Percentiles rank a stretch among this genome's conserved stretches.
Conservation (phyloP, 495 filamentous ascomycete species). For the Podospora pseudocomata region DNA sequence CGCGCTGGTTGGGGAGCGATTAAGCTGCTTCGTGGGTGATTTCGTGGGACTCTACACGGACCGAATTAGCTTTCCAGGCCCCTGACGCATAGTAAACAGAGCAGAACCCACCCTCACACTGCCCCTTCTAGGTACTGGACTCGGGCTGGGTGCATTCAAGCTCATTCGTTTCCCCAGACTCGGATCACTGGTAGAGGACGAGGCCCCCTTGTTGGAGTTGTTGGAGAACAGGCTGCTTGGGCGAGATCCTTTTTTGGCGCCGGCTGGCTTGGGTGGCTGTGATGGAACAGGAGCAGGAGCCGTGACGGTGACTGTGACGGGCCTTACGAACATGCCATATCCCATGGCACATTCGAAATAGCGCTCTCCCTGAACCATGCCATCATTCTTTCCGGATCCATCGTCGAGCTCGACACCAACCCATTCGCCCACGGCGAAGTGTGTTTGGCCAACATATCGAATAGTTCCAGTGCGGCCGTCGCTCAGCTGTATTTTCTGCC, state of each 20-base stretch:
- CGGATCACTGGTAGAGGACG: conserved; percentile 40
- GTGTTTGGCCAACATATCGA: conserved; percentile 73
- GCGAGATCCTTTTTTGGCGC: conserved; percentile 22
- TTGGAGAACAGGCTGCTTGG: conserved; percentile 39
- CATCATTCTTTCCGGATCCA: conserved; percentile 89
- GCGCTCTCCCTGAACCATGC: conserved; percentile 78
- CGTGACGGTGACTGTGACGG: conserved; percentile 57
- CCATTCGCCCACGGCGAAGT: conserved; percentile 81
- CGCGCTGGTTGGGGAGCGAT: conserved; percentile 52
- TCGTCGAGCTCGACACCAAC: conserved; percentile 85
- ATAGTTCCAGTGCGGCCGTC: conserved; percentile 75
- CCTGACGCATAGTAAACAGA: background rate
- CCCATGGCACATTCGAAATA: conserved; percentile 84
- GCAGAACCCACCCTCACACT: conserved; percentile 51
- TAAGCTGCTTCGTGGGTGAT: conserved; percentile 74
- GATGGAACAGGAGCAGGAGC: conserved; percentile 54
- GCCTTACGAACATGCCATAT: conserved; percentile 85
- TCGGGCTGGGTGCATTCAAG: conserved; percentile 63
- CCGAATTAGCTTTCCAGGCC: background rate
- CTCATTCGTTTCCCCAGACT: conserved; percentile 59
- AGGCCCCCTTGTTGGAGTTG: conserved; percentile 29
- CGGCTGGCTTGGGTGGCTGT: conserved; percentile 24
- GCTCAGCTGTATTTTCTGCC: conserved; percentile 58
- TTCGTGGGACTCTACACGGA: conserved; percentile 64
- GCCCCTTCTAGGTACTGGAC: conserved; percentile 57